Base-by-base conservation (phyloP, 768 basidiomycete genomes). In the Amanita pseudoporphyria region DNA sequence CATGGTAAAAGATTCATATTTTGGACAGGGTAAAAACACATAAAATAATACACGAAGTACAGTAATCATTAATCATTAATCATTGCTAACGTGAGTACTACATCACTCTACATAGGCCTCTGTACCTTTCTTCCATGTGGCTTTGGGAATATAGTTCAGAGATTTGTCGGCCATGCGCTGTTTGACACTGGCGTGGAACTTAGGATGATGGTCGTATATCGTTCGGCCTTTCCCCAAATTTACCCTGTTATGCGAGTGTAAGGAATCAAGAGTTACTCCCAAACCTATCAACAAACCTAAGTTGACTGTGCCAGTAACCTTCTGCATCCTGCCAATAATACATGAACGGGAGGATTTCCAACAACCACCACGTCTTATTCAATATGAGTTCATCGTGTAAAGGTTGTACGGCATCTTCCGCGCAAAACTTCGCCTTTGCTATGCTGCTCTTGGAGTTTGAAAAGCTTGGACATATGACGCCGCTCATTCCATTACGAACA, bases 141-240 rank as follows among this genome's bases (percentile, higher is more conserved):
- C 84, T 31, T 66, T 69, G 6, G 86, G 85, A 38, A 58, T 69
- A 61, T 88, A 87, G 16, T 71, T 70, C 47, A 80, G 60, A 3
- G 58, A 56, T 45, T 63, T 14, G 53, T 72, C 68, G 14, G 67
- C 62, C 67, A 80, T 79, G 39, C 86, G 74, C 53, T 72, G 60
- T 62, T 74, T 71, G 31, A 89, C 87, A 5, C 77, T 78, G 33
- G 67, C 57, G 56, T 88, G 86, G 58, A 88, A 81, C 7, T 70
- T 70, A 0, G 84, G 82, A 3, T 67, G 53, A 18, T 54, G 44
- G 38, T 67, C 69, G 6, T 60, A 56, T 47, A 87, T 74, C 13
- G 60, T 53, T 10, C 86, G 72, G 0, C 82, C 82, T 47, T 65
- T 69, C 13, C 84, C 84, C 1, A 81, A 49, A 57, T 87, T 73